A percentile compares a stretch with the other conserved stretches of the same genome.
Evolutionary conservation across 352 stramenopile species (phyloP).

Genomic region (Globisporangium alternatum): DNA sequence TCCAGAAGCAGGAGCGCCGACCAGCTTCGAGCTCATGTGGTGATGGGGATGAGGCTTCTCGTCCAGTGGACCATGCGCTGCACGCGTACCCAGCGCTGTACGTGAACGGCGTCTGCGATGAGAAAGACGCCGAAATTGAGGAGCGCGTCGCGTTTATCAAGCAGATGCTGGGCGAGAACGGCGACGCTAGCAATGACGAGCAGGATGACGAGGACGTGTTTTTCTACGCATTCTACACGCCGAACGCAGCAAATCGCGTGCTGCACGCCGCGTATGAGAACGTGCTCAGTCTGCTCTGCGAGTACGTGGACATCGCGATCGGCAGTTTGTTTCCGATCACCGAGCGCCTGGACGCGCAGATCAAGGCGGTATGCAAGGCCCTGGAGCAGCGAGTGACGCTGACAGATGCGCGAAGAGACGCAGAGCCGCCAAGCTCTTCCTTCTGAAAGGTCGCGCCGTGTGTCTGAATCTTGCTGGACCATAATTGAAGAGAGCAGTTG

Average conservation of each 20-base stretch:
- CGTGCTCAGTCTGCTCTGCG: slow-evolving; percentile 54
- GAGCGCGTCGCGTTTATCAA: slow-evolving; percentile 37
- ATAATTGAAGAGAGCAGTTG: neutral
- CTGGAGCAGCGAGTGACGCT: slow-evolving; percentile 1
- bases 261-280: slow-evolving; percentile 62
- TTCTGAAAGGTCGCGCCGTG: neutral
- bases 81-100: slow-evolving; percentile 51
- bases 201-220: slow-evolving; percentile 25
- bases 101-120: slow-evolving; percentile 45
- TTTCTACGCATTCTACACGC: slow-evolving; percentile 54
- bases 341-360: slow-evolving; percentile 29
- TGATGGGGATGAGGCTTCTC: slow-evolving; percentile 7
- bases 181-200: neutral
- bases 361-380: slow-evolving; percentile 23
- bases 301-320: slow-evolving; percentile 63
- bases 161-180: slow-evolving; percentile 12
- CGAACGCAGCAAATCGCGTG: slow-evolving; percentile 10
- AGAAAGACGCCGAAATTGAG: slow-evolving; percentile 52
- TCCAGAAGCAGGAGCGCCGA: neutral
- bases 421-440: neutral
- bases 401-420: neutral
- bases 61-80: slow-evolving; percentile 30
- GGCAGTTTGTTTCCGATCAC: slow-evolving; percentile 31
- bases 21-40: neutral
- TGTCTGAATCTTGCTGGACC: neutral